Evolutionary conservation across 108 stramenopile species (phyloP), one percentile per base, ranked within the genome.

Genomic region (Phaeodactylum tricornutum): DNA sequence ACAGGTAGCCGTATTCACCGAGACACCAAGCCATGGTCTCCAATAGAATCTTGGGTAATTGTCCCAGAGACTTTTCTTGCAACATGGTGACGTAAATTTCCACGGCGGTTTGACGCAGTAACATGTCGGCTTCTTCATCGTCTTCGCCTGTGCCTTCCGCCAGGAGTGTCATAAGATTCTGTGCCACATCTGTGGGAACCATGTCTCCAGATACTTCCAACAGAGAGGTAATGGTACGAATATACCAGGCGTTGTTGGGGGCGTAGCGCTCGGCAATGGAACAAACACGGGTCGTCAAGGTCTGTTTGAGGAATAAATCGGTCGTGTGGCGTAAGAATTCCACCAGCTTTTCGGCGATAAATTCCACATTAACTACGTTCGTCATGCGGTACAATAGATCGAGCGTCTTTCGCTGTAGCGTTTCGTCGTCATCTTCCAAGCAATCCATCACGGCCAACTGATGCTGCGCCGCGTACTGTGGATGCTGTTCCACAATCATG

Each of bases 361-460:
- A 95, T 51, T 96, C 95, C 9, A 96, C 95, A 69, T 99, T 99
- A 47, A 96, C 93, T 2, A 94, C 92, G 71, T 99, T 99, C 48
- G 90, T 94, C 96, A 99, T 97, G 43, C 88, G 77, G 64, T 92
- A 96, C 51, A 98, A 62, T 31, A 98, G 66, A 69, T 97, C 94
- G 63, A 99, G 61, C 15, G 98, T 99, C 65, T 96, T 96, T 14
- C 95, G 72, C 73, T 96, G 91, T 47, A 99, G 67, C 1, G 98
- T 97, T 62, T 99, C 98, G 63, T 99, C 98, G 17, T 81, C 75
- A 70, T 97, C 96, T 74, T 97, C 94, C 45, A 99, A 77, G 66
- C 98, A 99, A 57, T 97, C 96, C 59, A 99, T 92, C n/a, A 99
- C 98, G 22, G 92, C 84, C 79, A 96, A 71, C 72, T 99, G 98